Evolutionary conservation across 495 filamentous ascomycete species (phyloP), one percentile per base, ranked within the genome.

Genomic region (Aspergillus bridgeri): DNA sequence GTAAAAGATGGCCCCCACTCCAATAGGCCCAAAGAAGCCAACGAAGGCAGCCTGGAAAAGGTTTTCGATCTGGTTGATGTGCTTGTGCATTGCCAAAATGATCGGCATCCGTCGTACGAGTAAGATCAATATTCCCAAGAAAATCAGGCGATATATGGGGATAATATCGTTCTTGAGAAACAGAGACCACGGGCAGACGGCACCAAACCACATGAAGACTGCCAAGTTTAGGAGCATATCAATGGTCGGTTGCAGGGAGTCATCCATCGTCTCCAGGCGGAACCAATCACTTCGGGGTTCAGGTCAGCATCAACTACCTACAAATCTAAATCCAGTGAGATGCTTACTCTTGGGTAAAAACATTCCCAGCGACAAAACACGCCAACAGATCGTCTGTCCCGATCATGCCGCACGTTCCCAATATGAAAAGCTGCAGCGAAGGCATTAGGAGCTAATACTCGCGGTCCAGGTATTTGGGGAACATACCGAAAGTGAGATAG

Each of bases 21-120:
- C 92, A 58, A 98, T 93, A 11, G 92, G 93, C 0, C 92, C 93
- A 62, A 96, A 96, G 77, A 96, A 96, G 5, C 92, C 93, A 27
- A 92, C 89, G 60, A 96, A 95, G 2, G 86, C 74, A 3, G 91
- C 90, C 59, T 95, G 89, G 9, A 77, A 75, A 7, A 83, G 62
- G 43, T 88, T 81, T 58, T 92, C 86, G 50, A 95, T 90, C 67
- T 96, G 91, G 48, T 83, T 86, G 50, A 96, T 92, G 52, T 81
- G 79, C 68, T 83, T 87, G 71, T 90, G 87, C 66, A 92, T 74
- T 9, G 80, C 81, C 33, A 90, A 81, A 18, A 96, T 79, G 57
- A 89, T 82, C 0, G 92, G 92, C 22, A 92, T 77, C 6, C 92
- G 88, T 50, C 92, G 83, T 18, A 96, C 71, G 15, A 96, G 70